These are phyloP conservation scores for Rhizopogon rudus DNA, from an alignment of 768 basidiomycete genomes.

Conservation along the genomic window DNA sequence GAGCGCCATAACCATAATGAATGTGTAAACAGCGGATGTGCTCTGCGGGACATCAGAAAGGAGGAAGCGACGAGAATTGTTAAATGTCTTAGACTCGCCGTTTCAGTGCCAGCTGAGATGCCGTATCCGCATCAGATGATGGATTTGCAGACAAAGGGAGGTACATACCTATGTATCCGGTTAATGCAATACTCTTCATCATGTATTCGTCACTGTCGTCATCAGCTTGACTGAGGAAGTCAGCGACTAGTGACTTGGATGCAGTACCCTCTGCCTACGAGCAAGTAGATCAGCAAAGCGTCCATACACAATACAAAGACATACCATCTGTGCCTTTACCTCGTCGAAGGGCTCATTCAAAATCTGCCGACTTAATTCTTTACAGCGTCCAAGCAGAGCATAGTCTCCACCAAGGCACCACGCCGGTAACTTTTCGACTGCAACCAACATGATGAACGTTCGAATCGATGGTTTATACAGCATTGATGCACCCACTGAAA, in stretches of 20 bases:
- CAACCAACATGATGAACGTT: background rate
- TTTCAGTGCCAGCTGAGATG: background rate
- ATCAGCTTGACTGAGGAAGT: background rate
- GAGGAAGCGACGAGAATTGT: slow-evolving; percentile 16
- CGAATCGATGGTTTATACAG: background rate
- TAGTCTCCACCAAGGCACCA: background rate
- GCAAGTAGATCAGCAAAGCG: background rate
- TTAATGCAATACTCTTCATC: background rate
- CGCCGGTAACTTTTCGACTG: background rate
- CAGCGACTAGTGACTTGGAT: background rate
- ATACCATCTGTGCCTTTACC: background rate
- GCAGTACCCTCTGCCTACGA: background rate
- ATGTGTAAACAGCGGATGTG: slow-evolving; percentile 18
- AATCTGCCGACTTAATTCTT: background rate
- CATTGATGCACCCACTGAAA: background rate
- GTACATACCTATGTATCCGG: background rate
- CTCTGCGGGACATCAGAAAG: slow-evolving; percentile 15
- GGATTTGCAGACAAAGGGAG: no score
- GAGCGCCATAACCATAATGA: slow-evolving; percentile 23
- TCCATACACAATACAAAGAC: background rate
- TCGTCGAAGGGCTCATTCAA: background rate
- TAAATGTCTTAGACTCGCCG: background rate
- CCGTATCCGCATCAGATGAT: background rate
- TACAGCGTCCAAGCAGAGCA: background rate
- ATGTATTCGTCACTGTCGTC: background rate